These are phyloP conservation scores for Salix brachista DNA, from an alignment of 345 rosid genomes.

Conservation along the genomic window DNA sequence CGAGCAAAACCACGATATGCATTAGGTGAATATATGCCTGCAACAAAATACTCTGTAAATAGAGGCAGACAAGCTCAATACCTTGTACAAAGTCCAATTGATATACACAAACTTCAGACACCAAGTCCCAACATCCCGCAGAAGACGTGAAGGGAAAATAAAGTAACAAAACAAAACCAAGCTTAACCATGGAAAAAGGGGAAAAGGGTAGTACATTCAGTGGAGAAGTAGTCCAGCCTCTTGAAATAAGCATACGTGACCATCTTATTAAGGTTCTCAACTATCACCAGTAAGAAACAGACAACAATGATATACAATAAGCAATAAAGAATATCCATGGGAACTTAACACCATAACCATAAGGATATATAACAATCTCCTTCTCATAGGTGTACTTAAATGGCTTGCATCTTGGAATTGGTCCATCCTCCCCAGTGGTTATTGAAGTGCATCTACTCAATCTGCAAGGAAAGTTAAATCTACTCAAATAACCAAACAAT, in stretches of 20 bases:
- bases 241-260: conserved; percentile 95
- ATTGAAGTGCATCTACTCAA: conserved; percentile 84
- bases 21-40: conserved; percentile 95
- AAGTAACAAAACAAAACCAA: background rate
- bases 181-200: background rate
- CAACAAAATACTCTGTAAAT: background rate
- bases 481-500: background rate
- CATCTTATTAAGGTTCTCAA: conserved; percentile 47
- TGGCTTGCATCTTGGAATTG: conserved; percentile 95
- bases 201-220: conserved; percentile 66
- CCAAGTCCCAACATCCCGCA: background rate
- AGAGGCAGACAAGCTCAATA: background rate
- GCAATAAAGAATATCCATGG: background rate
- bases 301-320: background rate
- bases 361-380: conserved; percentile 98
- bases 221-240: conserved; percentile 97
- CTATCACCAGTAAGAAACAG: background rate
- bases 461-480: conserved; percentile 31
- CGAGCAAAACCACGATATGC: conserved; percentile 97
- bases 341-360: background rate
- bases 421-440: conserved; percentile 94
- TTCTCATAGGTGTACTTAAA: conserved; percentile 91
- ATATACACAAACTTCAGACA: background rate
- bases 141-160: background rate
- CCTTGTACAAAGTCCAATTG: background rate